These are phyloP conservation scores for Wickerhamomyces queroliae DNA, from an alignment of 805 yeast genomes.

Conservation along the genomic window DNA sequence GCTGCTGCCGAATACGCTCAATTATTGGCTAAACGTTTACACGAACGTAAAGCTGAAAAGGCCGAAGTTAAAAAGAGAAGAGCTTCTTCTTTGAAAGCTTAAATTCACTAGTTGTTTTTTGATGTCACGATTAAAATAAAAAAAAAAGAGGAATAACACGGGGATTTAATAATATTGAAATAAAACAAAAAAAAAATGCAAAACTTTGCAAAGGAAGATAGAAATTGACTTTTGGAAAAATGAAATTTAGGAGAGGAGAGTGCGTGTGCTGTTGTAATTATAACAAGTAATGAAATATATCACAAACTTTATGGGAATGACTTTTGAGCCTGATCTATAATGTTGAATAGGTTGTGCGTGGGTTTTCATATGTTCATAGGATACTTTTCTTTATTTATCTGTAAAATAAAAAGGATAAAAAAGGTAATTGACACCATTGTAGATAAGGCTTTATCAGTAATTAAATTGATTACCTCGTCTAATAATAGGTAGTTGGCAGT, in stretches of 20 bases:
- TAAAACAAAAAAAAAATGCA: neutral
- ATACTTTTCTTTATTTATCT: conserved; percentile 3
- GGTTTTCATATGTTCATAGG: neutral
- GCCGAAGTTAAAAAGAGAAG: conserved; percentile 99
- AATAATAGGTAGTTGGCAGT: neutral
- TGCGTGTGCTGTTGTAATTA: neutral
- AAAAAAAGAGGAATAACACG: neutral
- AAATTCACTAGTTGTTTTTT: conserved; percentile 21
- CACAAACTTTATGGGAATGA: neutral
- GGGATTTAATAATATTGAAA: no score
- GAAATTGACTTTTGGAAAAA: neutral
- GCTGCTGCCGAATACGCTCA: conserved; percentile 99
- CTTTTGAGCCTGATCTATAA: no score
- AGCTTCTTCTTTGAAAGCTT: conserved; percentile 97
- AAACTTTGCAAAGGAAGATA: neutral
- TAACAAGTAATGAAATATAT: neutral
- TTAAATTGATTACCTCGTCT: neutral
- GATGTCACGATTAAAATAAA: neutral
- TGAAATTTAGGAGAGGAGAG: neutral
- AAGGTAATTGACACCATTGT: neutral
- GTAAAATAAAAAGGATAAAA: conserved; percentile 3
- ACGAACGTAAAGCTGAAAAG: conserved; percentile 97
- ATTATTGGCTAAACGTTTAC: conserved; percentile 95
- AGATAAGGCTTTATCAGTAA: no score
- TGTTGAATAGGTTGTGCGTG: neutral